Conservation (phyloP, 345 rosid genomes). For the Diplotaxis tenuifolia region DNA sequence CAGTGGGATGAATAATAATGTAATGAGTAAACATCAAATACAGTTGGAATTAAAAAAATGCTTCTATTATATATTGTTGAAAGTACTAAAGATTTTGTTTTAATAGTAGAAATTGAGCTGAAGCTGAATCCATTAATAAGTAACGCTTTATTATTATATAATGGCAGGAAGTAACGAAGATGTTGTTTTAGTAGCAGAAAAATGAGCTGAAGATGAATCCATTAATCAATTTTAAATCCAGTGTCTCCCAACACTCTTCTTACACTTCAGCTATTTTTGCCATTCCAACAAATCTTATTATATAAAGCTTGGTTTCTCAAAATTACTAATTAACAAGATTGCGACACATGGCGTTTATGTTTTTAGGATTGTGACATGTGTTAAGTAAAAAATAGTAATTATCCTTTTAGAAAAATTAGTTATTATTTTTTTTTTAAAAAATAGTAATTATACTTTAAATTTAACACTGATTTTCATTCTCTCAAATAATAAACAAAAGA, state of each 20-base stretch:
- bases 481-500: no score
- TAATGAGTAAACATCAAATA: slow-evolving; percentile 4
- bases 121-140: neutral
- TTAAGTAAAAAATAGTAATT: no score
- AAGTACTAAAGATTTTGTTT: neutral
- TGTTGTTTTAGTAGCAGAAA: neutral
- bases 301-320: no score
- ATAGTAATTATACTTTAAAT: no score
- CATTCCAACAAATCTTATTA: neutral
- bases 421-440: no score
- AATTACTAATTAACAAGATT: no score
- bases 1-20: neutral
- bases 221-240: neutral
- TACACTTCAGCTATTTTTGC: neutral
- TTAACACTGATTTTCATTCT: no score
- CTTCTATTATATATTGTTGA: neutral
- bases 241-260: neutral
- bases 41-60: neutral
- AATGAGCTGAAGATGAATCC: neutral
- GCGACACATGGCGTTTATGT: no score
- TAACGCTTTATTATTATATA: neutral
- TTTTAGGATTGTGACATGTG: no score
- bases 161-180: neutral
- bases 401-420: no score
- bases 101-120: neutral